These are phyloP conservation scores for Yamadazyma trypodendri DNA, from an alignment of 1,139 yeast genomes.

Conservation along the genomic window DNA sequence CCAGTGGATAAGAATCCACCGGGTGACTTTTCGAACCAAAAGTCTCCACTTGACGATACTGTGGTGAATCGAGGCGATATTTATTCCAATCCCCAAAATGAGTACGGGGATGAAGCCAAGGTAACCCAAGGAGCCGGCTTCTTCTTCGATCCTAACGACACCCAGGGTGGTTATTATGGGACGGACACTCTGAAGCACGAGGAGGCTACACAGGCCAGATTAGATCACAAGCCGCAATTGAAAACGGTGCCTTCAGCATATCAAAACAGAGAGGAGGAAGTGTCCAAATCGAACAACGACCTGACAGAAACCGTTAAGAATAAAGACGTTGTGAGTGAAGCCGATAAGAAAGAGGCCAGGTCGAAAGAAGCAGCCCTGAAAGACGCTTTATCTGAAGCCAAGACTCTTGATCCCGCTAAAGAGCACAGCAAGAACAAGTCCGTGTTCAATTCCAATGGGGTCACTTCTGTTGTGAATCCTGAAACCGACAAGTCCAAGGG, in stretches of 20 bases:
- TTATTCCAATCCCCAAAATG: constrained; percentile 22
- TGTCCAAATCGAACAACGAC: no score
- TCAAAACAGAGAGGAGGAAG: constrained; percentile 15
- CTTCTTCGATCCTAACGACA: constrained; percentile 37
- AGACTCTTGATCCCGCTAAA: constrained; percentile 21
- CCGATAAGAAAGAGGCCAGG: constrained; percentile 5
- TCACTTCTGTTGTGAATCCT: constrained; percentile 8
- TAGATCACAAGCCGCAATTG: constrained; percentile 22
- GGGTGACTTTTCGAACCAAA: constrained; percentile 36
- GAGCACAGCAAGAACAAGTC: constrained; percentile 32
- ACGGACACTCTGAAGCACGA: constrained; percentile 8
- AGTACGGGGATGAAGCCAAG: constrained; percentile 30
- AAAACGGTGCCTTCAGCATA: constrained; percentile 33
- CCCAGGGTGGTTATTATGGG: constrained; percentile 33
- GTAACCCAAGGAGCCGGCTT: constrained; percentile 30
- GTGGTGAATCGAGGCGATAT: constrained; percentile 15
- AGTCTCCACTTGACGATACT: constrained; percentile 28
- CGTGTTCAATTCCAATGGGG: constrained; percentile 27
- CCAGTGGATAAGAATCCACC: constrained; percentile 29
- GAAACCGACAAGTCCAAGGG: not conserved
- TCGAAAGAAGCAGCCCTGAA: no score
- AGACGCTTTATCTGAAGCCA: constrained; percentile 2
- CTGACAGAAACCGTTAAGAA: constrained; percentile 20
- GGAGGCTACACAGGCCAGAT: constrained; percentile 31
- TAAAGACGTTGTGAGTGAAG: constrained; percentile 12